Base-by-base conservation (phyloP, 306 rosid species). In the Cotoneaster glaucophyllus region DNA sequence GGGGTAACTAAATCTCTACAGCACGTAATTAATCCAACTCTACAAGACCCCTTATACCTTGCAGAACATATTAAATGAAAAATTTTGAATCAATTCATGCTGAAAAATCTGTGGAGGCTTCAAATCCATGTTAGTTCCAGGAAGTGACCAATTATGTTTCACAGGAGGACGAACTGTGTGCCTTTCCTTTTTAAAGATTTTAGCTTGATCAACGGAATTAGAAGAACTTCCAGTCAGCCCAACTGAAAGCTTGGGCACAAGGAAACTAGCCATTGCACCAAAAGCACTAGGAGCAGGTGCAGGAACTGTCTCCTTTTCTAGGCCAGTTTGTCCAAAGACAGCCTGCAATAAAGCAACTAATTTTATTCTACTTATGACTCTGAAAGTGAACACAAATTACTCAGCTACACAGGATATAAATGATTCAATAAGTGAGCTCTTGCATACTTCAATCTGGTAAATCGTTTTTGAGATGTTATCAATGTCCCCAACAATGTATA, bases 251-350 rank as follows among this genome's bases (percentile, higher is more conserved):
- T 92, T 95, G 67, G 99, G 99, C 81, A 87, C 97, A 74, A 95
- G 99, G 86, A 92, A 95, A 88, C 91, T 90, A 73, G 99, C 92
- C 99, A 95, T 89, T 70, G 97, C 99, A 84, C 97, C 97, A 85
- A 90, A 95, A 67, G 99, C 91, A 84, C 89, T 86, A 56, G 97
- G 88, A 78, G 85, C 71, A 77, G 96, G 82, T 21, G 87, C 85
- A 54, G 97, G 82, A 84, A 84, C 89, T 64, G 90, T 78, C 79
- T 88, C 93, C 58, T 84, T 88, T 68, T 90, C 97, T 69, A 76
- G 64, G 67, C 91, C 97, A 79, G 89, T 84, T 78, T 92, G 89
- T 62, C 91, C 92, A 84, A 92, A 95, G 84, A 95, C 93, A 71
- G 93, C 85, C 99, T 95, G 93, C 76, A 69, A 76, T 64, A 64